These are phyloP conservation scores for Fusarium oligoseptatum DNA, from an alignment of 2,329 filamentous ascomycete species.

Conservation along the genomic window DNA sequence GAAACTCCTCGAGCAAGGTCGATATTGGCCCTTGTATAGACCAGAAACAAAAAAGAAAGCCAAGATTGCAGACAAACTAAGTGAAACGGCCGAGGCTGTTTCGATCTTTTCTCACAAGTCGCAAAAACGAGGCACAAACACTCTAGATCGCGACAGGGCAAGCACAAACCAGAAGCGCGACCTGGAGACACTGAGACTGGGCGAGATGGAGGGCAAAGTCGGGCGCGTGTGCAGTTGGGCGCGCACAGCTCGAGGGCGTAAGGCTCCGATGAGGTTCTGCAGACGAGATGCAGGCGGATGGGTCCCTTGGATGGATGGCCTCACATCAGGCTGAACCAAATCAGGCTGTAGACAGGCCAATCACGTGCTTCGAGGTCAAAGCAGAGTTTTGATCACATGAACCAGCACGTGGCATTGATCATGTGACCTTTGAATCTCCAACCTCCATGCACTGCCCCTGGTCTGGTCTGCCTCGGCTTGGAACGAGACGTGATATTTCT, in stretches of 20 bases:
- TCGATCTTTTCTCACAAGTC: conserved; percentile 36
- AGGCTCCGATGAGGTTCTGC: conserved; percentile 43
- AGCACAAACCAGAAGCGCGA: conserved; percentile 40
- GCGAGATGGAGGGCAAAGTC: conserved; percentile 33
- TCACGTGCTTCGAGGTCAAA: conserved; percentile 24
- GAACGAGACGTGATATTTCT: conserved; percentile 20
- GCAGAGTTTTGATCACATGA: not conserved
- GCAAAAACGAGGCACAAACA: conserved; percentile 41
- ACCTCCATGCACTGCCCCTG: conserved; percentile 10
- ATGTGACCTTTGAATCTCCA: conserved; percentile 1
- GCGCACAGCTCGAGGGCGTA: conserved; percentile 43
- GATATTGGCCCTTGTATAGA: not conserved
- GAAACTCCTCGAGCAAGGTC: conserved; percentile 25
- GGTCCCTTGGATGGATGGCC: conserved; percentile 35
- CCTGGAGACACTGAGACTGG: conserved; percentile 34
- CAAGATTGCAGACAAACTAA: conserved; percentile 30
- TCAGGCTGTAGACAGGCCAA: conserved; percentile 31
- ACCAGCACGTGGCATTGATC: rapidly evolving
- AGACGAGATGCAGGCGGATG: conserved; percentile 43
- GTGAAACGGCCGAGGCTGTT: conserved; percentile 38
- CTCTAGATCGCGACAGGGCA: conserved; percentile 30
- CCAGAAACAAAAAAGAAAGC: conserved; percentile 20
- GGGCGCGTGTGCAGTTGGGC: conserved; percentile 47
- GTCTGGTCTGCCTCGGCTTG: not conserved
- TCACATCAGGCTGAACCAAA: conserved; percentile 43